Evolutionary conservation across 2,329 filamentous ascomycete species (phyloP), one percentile per base, ranked within the genome.

Genomic region (Hypoxylon sp.): DNA sequence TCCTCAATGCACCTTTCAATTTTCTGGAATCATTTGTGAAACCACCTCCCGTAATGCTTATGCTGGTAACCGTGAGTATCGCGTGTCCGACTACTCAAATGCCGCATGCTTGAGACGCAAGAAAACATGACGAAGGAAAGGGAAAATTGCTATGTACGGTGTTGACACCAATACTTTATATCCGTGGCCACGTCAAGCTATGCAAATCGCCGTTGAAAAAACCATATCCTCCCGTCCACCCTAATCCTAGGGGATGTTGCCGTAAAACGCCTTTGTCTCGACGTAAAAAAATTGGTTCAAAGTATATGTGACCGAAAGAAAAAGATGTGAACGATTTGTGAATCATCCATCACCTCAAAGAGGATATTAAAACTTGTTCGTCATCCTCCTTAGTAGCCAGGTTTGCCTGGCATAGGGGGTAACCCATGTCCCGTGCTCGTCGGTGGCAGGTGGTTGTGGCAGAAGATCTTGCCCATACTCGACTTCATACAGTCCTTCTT

Each of bases 361-460:
- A 39, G 44, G 55, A 31, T 59, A 37, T 48, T 22, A 33, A 42
- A 47, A 57, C 4, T 2, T 22, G 4, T 66, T 50, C 9, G 5
- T 47, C 17, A 17, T 55, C 13, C 35, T 17, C 29, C 57, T 76
- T 71, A 87, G 75, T 87, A 88, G 39, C 86, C 86, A n/a, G 83
- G 74, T 69, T 85, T 82, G 11, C 86, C 86, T 3, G 86, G 86
- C 86, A 88, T 86, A 54, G 85, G 85, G 13, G 88, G 78, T 2
- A 86, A 83, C 63, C 87, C 84, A 19, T 80, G 79, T 46, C 81
- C 81, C 22, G 80, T 80, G 39, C 76, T 81, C 76, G 84, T 82
- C 1, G 81, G 80, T 14, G 86, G 86, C 19, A 88, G 78, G 71
- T 89, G 87, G 76, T 84, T 88, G 76, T 89, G 87, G 78, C 85